Conservation (phyloP, 169 alveolate species). For the Cystoisospora suis region DNA sequence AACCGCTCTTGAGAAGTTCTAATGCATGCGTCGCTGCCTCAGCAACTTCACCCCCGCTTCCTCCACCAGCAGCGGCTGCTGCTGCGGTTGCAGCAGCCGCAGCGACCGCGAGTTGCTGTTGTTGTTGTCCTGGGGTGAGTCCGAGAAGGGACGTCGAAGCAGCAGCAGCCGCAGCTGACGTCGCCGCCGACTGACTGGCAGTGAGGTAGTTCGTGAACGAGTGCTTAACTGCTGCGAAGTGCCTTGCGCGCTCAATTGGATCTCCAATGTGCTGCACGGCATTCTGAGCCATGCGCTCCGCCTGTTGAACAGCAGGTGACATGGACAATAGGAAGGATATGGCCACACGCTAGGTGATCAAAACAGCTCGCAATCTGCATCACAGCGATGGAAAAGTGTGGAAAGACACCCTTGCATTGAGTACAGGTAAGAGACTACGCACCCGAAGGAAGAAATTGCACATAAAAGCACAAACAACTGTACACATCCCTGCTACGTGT, state of each 20-base stretch:
- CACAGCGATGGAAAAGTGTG: too few species aligned
- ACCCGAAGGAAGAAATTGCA: too few species aligned
- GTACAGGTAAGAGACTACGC: too few species aligned
- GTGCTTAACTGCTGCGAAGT: slow-evolving; percentile 23
- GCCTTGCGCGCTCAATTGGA: slow-evolving; percentile 11
- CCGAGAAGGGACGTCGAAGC: background rate
- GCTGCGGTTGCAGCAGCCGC: slow-evolving; percentile 34
- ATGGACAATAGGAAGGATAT: too few species aligned
- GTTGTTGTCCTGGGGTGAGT: background rate
- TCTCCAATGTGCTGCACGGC: slow-evolving; percentile 30
- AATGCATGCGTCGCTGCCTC: slow-evolving; percentile 26
- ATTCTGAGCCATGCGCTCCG: slow-evolving; percentile 44
- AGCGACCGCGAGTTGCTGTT: background rate
- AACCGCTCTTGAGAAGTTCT: background rate
- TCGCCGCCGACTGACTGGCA: background rate
- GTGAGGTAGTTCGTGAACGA: slow-evolving; percentile 36
- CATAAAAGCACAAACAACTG: too few species aligned
- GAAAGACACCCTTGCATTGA: too few species aligned
- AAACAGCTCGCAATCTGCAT: too few species aligned
- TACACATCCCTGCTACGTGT: too few species aligned
- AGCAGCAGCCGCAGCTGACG: background rate
- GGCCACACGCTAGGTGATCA: too few species aligned
- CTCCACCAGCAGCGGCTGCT: slow-evolving; percentile 21
- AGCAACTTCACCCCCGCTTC: slow-evolving; percentile 28
- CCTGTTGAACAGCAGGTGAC: background rate